Conservation (phyloP, 1,284 basidiomycete species). For the Malassezia arunalokei region DNA sequence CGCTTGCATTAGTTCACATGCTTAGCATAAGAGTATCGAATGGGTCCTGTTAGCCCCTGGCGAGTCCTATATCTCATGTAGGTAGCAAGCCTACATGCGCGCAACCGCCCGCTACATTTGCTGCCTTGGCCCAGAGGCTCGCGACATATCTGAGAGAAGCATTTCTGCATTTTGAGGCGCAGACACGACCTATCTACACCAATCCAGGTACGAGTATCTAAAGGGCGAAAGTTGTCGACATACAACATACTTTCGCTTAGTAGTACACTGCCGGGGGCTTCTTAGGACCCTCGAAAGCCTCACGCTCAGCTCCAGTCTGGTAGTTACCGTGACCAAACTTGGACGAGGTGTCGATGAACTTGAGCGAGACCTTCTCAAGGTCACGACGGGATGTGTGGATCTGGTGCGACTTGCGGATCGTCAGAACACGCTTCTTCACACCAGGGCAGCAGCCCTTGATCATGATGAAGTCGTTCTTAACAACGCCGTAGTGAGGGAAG, state of each 20-base stretch:
- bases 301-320: constrained; percentile 93
- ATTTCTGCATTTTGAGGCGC: constrained; percentile 9
- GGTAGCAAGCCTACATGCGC: too few species aligned
- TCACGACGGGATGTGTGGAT: constrained; percentile 43
- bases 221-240: constrained; percentile 51
- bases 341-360: constrained; percentile 95
- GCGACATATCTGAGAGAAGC: too few species aligned
- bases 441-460: constrained; percentile 66
- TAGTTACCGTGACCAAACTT: constrained; percentile 79
- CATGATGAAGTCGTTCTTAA: constrained; percentile 96
- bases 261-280: constrained; percentile 51
- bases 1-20: not conserved
- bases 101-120: too few species aligned
- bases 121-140: not conserved
- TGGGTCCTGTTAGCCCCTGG: not conserved
- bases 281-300: constrained; percentile 71
- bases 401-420: constrained; percentile 49
- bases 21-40: not conserved
- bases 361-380: constrained; percentile 93
- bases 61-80: not conserved
- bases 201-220: constrained; percentile 13
- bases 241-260: constrained; percentile 39
- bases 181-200: constrained; percentile 4
- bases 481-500: constrained; percentile 96
- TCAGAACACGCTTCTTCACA: constrained; percentile 94